Percentiles rank a stretch among this genome's conserved stretches.
phyloP scores from a whole-genome alignment of 2,329 filamentous ascomycete species.

The Microsporum audouinii region DNA sequence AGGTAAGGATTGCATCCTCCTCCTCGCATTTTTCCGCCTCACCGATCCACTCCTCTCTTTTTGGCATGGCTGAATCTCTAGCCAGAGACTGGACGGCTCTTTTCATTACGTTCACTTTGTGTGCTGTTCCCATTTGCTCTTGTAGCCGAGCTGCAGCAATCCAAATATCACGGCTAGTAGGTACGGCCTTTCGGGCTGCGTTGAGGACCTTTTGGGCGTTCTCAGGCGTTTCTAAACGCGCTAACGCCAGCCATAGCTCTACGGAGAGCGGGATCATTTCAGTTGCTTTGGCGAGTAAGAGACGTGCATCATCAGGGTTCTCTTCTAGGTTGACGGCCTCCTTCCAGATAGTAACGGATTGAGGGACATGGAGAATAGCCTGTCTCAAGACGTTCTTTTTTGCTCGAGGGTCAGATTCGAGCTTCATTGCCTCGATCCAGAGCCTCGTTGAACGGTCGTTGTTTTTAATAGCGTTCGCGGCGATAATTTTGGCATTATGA shows the following conservation, averaged over 20 bases:
- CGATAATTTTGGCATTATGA: slow-evolving; percentile 90
- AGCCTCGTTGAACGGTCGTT: slow-evolving; percentile 79
- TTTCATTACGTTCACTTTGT: slow-evolving; percentile 85
- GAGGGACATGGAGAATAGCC: slow-evolving; percentile 82
- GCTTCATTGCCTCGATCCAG: slow-evolving; percentile 90
- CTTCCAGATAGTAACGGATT: slow-evolving; percentile 96
- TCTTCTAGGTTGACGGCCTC: slow-evolving; percentile 93
- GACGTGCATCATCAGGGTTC: slow-evolving; percentile 70
- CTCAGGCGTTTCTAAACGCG: slow-evolving; percentile 75
- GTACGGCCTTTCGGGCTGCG: slow-evolving; percentile 83
- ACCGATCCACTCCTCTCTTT: slow-evolving; percentile 91
- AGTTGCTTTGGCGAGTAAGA: slow-evolving; percentile 86
- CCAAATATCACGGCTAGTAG: slow-evolving; percentile 92
- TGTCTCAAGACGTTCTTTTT: slow-evolving; percentile 90
- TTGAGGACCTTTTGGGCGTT: slow-evolving; percentile 94
- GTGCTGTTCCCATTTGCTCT: slow-evolving; percentile 71
- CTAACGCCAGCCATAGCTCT: slow-evolving; percentile 88
- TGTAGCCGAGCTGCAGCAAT: slow-evolving; percentile 85
- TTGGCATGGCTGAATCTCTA: slow-evolving; percentile 89
- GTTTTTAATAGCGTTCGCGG: slow-evolving; percentile 80
- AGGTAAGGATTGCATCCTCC: slow-evolving; percentile 77
- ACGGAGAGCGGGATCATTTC: slow-evolving; percentile 90
- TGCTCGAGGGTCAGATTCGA: slow-evolving; percentile 69
- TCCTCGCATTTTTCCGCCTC: slow-evolving; percentile 93
- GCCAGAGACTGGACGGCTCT: slow-evolving; percentile 79